Evolutionary conservation across 2,329 filamentous ascomycete species (phyloP).

Genomic region (Cladosporium sp.): DNA sequence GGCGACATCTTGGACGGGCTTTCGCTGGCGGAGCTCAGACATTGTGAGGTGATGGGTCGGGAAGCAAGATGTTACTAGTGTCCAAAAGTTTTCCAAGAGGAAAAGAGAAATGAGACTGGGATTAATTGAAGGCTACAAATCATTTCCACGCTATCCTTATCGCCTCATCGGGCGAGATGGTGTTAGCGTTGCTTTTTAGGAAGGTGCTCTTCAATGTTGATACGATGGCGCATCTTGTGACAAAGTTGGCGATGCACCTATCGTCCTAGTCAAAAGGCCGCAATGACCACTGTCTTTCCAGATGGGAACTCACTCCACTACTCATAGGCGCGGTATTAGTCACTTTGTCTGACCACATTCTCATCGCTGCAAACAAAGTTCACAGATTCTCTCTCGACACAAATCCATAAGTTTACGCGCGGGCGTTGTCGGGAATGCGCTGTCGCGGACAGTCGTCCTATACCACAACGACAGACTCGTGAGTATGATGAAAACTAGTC

Average conservation of each 20-base stretch:
- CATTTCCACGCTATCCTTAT: not conserved
- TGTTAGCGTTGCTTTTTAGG: conserved; percentile 4
- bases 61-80: not conserved
- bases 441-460: not conserved
- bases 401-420: not conserved
- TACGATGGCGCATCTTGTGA: not conserved
- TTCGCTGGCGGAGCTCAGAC: not conserved
- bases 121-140: not conserved
- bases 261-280: not conserved
- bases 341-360: not conserved
- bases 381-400: not conserved
- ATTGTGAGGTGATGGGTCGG: not conserved
- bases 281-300: not conserved
- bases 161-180: not conserved
- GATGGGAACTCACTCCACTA: not conserved
- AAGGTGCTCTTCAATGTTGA: not conserved
- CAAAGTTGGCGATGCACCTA: not conserved
- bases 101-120: not conserved
- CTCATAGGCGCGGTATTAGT: not conserved
- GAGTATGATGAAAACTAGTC: not conserved
- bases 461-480: not conserved
- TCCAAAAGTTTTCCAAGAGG: not conserved
- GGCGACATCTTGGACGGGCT: not conserved
- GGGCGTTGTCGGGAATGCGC: not conserved
- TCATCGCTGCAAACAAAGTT: not conserved